phyloP scores from a whole-genome alignment of 139 green algal species.

The Bryopsis sp. region DNA sequence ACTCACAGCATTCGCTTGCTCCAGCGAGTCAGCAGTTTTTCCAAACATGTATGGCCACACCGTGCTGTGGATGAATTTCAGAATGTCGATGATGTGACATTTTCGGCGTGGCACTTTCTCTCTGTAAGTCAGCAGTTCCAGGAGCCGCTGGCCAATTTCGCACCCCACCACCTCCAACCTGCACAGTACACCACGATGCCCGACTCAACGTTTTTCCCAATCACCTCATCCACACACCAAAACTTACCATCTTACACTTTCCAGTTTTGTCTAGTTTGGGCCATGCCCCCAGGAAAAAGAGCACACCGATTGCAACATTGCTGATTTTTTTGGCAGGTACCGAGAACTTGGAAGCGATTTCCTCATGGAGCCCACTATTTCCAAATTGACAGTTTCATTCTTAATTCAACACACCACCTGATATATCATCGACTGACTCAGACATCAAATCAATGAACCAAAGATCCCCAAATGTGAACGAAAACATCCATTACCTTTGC shows the following conservation, averaged over 20 bases:
- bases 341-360: background rate
- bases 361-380: background rate
- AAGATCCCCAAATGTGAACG: background rate
- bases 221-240: background rate
- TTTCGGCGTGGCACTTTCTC: constrained; percentile 60
- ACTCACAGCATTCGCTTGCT: constrained; percentile 77
- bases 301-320: constrained; percentile 7
- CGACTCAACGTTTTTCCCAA: background rate
- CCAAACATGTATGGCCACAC: constrained; percentile 92
- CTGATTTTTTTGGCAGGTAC: background rate
- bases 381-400: too few species aligned
- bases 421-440: background rate
- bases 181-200: background rate
- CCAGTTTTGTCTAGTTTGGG: background rate
- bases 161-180: constrained; percentile 78
- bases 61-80: constrained; percentile 83
- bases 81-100: constrained; percentile 69
- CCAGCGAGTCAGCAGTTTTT: constrained; percentile 83
- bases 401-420: too few species aligned
- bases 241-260: background rate
- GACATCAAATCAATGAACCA: background rate
- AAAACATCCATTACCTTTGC: constrained; percentile 44
- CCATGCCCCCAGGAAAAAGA: background rate
- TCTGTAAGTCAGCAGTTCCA: constrained; percentile 78
- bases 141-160: constrained; percentile 70